Evolutionary conservation across 306 rosid genomes (phyloP), one percentile per base, ranked within the genome.

Genomic region (Coriaria nepalensis): DNA sequence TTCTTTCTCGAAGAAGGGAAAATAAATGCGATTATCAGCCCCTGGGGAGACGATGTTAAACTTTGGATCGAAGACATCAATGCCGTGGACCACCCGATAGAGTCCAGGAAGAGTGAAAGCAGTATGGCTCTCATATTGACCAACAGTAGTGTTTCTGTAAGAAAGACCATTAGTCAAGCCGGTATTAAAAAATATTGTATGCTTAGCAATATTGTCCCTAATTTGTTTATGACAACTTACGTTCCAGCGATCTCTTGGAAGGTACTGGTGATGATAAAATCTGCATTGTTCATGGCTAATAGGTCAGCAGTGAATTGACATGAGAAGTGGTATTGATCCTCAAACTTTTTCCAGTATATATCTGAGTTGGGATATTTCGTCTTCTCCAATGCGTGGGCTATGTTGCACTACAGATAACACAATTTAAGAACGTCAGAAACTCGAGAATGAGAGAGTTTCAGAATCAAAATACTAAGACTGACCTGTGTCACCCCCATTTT

Each of bases 401-500:
- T 84, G 10, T 86, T 81, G 60, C 97, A 81, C 95, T 90, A 61
- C 50, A 79, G 38, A 70, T 46, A 49, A 4, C 49, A 74, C 54
- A 52, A 53, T 11, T 48, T 20, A 20, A 20, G 29, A 33, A 49
- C 44, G 53, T 61, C 52, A 63, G 57, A 35, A 11, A 50, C 60
- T 42, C 46, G 59, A 50, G 56, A 36, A 53, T 49, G 59, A 40
- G 29, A 35, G 53, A 47, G n/a, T 73, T 37, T 9, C 14, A 33
- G 9, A 29, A 37, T 29, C 14, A 34, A 13, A 53, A 43, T 36
- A 37, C 37, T 20, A 53, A 70, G 56, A 44, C 59, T 47, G 57
- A 90, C 95, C 97, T 81, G 93, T n/a, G 92, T 79, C 59, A 90
- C 81, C 48, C 97, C 97, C 92, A 90, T 81, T 68, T 79, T 90